Percentiles rank a stretch among this genome's conserved stretches.
Evolutionary conservation across 2,329 filamentous ascomycete species (phyloP).

Genomic region (Chaetomium olivaceum): DNA sequence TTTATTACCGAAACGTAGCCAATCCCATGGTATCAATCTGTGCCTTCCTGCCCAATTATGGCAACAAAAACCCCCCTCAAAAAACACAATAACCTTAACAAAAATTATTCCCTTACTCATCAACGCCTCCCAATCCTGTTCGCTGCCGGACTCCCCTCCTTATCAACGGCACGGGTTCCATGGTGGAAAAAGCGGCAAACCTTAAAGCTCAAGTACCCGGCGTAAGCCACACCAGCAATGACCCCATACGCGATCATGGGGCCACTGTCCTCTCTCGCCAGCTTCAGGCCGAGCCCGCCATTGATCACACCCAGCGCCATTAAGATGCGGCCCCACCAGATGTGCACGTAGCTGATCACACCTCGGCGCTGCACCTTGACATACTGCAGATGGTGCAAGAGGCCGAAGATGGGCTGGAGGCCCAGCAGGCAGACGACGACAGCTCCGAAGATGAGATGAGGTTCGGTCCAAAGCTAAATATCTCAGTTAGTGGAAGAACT

Average conservation of each 20-base stretch:
- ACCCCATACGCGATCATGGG: conserved; percentile 58
- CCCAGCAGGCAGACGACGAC: conserved; percentile 55
- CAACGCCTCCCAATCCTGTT: not conserved
- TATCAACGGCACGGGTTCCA: not conserved
- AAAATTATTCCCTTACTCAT: not conserved
- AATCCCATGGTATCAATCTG: too few relatives aligned
- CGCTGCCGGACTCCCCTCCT: not conserved
- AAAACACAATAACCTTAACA: too few relatives aligned
- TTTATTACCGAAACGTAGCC: too few relatives aligned
- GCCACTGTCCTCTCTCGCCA: conserved; percentile 44
- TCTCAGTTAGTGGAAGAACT: conserved; percentile 24
- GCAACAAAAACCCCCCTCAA: too few relatives aligned
- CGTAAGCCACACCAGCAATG: conserved; percentile 51
- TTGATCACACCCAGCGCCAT: conserved; percentile 63
- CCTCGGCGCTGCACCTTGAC: conserved; percentile 50
- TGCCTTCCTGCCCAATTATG: too few relatives aligned
- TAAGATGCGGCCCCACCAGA: conserved; percentile 62
- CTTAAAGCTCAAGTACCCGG: conserved; percentile 42
- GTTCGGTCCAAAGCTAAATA: conserved; percentile 51
- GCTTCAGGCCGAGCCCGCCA: conserved; percentile 60
- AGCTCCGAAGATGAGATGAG: conserved; percentile 59
- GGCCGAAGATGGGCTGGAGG: conserved; percentile 60
- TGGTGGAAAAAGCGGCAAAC: not conserved
- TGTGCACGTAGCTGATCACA: conserved; percentile 56
- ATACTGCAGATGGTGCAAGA: conserved; percentile 58